A percentile compares a stretch with the other conserved stretches of the same genome.
Evolutionary conservation across 225 moss, liverwort and hornwort genomes (phyloP).

Genomic region (Physcomitrium patens): DNA sequence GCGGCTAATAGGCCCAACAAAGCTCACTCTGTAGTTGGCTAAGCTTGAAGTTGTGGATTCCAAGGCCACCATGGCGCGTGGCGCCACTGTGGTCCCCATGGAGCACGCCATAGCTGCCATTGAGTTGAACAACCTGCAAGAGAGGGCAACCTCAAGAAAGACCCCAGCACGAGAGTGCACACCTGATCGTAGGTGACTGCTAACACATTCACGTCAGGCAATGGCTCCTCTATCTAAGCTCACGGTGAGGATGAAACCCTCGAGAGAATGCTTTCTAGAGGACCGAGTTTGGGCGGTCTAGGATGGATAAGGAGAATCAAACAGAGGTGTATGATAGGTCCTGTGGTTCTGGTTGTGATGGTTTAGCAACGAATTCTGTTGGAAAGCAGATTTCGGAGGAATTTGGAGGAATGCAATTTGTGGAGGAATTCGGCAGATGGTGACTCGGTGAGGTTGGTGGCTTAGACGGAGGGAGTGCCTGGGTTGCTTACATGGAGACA

Average conservation of each 20-base stretch:
- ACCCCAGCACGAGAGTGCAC: too few relatives aligned
- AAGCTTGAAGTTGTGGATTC: constrained; percentile 37
- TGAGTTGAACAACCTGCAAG: neutral
- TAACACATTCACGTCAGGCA: too few relatives aligned
- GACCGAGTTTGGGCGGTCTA: constrained; percentile 13
- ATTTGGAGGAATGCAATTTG: constrained; percentile 7
- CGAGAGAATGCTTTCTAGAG: neutral
- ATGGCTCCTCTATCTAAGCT: neutral
- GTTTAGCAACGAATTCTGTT: too few relatives aligned
- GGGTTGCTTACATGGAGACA: too few relatives aligned
- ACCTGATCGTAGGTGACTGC: too few relatives aligned
- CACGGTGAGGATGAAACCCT: too few relatives aligned
- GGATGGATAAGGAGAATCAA: constrained; percentile 40
- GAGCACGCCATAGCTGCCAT: constrained; percentile 76
- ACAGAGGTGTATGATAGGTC: constrained; percentile 5
- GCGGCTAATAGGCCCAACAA: constrained; percentile 17
- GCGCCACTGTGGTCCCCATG: constrained; percentile 44
- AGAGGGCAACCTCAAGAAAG: too few relatives aligned
- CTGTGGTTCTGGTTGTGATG: neutral
- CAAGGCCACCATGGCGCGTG: constrained; percentile 35
- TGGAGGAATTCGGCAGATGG: neutral
- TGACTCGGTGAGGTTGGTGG: too few relatives aligned
- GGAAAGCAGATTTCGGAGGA: neutral
- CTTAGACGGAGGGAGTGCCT: too few relatives aligned
- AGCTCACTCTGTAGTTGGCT: constrained; percentile 27